phyloP scores from a whole-genome alignment of 768 basidiomycete genomes.

The Amanita exitialis region DNA sequence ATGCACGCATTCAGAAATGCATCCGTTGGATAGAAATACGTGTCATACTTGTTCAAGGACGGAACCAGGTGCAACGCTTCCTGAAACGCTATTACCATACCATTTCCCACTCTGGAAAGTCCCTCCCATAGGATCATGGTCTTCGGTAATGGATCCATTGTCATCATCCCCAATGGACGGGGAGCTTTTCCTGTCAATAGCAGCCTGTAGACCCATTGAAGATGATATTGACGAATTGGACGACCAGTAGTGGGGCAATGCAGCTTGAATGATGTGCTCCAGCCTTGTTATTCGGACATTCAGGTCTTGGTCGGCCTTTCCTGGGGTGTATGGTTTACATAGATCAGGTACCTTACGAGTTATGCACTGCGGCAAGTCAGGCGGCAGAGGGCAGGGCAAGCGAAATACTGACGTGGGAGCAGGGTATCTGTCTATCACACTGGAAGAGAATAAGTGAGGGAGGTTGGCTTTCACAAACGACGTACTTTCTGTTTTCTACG shows the following conservation, averaged over 20 bases:
- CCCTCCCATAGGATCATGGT: slow-evolving; percentile 67
- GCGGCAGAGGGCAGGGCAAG: slow-evolving; percentile 9
- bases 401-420: slow-evolving; percentile 56
- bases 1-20: slow-evolving; percentile 3
- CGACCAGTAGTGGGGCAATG: slow-evolving; percentile 64
- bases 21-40: background rate
- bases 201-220: slow-evolving; percentile 12
- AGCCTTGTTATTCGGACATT: slow-evolving; percentile 63
- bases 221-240: slow-evolving; percentile 19
- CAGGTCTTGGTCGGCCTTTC: slow-evolving; percentile 78
- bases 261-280: slow-evolving; percentile 74
- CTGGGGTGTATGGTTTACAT: slow-evolving; percentile 83
- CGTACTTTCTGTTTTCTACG: slow-evolving; percentile 78
- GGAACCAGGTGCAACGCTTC: slow-evolving; percentile 72
- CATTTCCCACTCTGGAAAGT: slow-evolving; percentile 78
- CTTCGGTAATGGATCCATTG: slow-evolving; percentile 60
- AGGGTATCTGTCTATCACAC: slow-evolving; percentile 83
- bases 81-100: slow-evolving; percentile 77
- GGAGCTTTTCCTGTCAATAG: slow-evolving; percentile 29
- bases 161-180: slow-evolving; percentile 55
- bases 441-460: slow-evolving; percentile 18
- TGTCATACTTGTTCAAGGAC: slow-evolving; percentile 65
- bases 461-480: background rate
- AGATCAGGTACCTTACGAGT: slow-evolving; percentile 82
- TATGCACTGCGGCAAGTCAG: slow-evolving; percentile 43